Percentiles rank a stretch among this genome's conserved stretches.
Evolutionary conservation across 805 yeast genomes (phyloP).

Genomic region (Metschnikowia aberdeeniae): DNA sequence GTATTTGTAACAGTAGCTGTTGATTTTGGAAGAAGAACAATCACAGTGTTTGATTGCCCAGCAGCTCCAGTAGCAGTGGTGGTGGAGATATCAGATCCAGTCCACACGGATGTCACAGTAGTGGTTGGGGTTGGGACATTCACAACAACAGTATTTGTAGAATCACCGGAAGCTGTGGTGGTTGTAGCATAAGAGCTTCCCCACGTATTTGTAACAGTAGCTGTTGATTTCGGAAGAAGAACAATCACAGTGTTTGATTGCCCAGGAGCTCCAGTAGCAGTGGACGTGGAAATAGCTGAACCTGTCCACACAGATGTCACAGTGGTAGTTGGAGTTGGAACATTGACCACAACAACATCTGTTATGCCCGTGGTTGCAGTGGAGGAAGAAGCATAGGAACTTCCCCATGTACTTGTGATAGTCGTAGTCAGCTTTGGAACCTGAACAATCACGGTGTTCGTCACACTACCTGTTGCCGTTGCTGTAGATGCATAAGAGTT

Average conservation of each 20-base stretch:
- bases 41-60: not conserved
- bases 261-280: conserved; percentile 1
- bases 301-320: conserved; percentile 4
- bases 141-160: conserved; percentile 10
- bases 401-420: not conserved
- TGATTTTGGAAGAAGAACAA: too few species aligned
- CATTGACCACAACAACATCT: conserved; percentile 5
- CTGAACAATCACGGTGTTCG: conserved; percentile 8
- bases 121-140: conserved; percentile 16
- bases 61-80: conserved; percentile 4
- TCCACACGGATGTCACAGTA: not conserved
- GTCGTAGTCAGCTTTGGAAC: not conserved
- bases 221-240: conserved; percentile 12
- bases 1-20: too few species aligned
- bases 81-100: not conserved
- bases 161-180: conserved; percentile 2
- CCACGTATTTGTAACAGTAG: conserved; percentile 3
- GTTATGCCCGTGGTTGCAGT: not conserved
- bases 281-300: not conserved
- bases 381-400: not conserved
- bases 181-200: conserved; percentile 2
- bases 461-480: conserved; percentile 4
- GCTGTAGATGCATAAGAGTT: conserved; percentile 7
- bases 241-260: conserved; percentile 2
- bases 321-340: conserved; percentile 7